Base-by-base conservation (phyloP, 805 yeast species). In the Myxozyma vanderwaltii region DNA sequence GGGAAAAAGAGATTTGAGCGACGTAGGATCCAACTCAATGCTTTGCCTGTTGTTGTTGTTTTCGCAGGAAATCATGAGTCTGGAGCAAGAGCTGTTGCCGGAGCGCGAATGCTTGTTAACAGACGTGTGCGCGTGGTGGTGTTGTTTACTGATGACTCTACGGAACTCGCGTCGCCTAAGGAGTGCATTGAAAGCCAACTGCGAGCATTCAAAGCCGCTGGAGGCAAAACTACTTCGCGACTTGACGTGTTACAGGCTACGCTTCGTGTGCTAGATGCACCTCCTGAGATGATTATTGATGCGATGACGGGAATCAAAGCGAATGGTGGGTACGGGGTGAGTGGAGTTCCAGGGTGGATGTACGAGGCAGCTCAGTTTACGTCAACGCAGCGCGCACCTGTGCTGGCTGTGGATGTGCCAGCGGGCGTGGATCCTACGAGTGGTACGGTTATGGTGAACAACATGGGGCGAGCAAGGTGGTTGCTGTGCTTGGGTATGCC, bases 241-340 rank as follows among this genome's bases (percentile, higher is more conserved):
- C 58, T 67, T 26, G 70, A 68, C 15, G 64, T 67, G 23, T 58
- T 71, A 26, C 74, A 72, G 21, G 69, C 74, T 8, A 76, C 66
- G 19, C 68, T 73, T 63, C 69, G 60, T 48, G 80, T 69, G 45
- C 74, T 84, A 40, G 88, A 86, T 46, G 81, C 89, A 1, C 94
- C 96, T 0, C 83, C 88, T 15, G 96, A 90, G 69, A 76, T 91
- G 60, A 81, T 90, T 8, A 69, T 91, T 19, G 97, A 91, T 71
- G 94, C 91, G 0, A 76, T 91, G 66, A 96, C 88, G 70, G 97
- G 96, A 0, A 86, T 82, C 64, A 94, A 89, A 66, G 81, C 83
- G 24, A 78, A 74, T 15, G 72, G 72, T 47, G 71, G 68, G 44
- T 64, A 63, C 23, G 55, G 47, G 17, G 51, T n/a, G 21, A 38